Base-by-base conservation (phyloP, 1,284 basidiomycete genomes). In the Rhodotorula sp. region DNA sequence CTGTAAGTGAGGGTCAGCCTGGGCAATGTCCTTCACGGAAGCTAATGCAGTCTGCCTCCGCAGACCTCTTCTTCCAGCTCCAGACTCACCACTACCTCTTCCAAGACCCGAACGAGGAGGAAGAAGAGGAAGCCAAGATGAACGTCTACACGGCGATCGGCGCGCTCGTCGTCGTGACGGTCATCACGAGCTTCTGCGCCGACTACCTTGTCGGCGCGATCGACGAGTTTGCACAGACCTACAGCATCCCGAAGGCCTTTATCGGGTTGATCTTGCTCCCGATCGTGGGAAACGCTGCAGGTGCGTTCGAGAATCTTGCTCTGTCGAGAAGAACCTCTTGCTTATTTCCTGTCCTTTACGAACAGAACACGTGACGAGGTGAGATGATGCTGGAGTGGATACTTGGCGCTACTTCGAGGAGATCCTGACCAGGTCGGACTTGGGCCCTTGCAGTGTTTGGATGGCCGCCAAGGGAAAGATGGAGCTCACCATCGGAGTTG, bases 401-500 rank as follows among this genome's bases (percentile, higher is more conserved):
- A n/a, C n/a, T n/a, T n/a, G n/a, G n/a, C n/a, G n/a, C n/a, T n/a
- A n/a, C n/a, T n/a, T n/a, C n/a, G n/a, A n/a, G 18, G 26, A 55
- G 15, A 55, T 53, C 26, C 24, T 53, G 54, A 17, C 55, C 22
- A 7, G 48, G 18, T 10, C 53, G 26, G 51, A 54, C 26, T 12
- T 26, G n/a, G 0, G 17, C 12, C 14, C 12, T 26, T 24, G 26
- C 53, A 87, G 89, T 8, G 86, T 95, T 6, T 93, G 90, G 89
- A 95, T 95, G 92, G 91, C 92, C 0, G 84, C 89, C 84, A 93
- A 67, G 81, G 84, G 86, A 73, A 89, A 91, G 79, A 93, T 92
- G 87, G 77, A 78, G 60, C 65, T 72, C 48, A 72, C 61, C 6
- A 77, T 82, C 60, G 81, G 80, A 5, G 81, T 82, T 60, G 78